Evolutionary conservation across 345 rosid genomes (phyloP), one percentile per base, ranked within the genome.

Genomic region (Psidium guajava): DNA sequence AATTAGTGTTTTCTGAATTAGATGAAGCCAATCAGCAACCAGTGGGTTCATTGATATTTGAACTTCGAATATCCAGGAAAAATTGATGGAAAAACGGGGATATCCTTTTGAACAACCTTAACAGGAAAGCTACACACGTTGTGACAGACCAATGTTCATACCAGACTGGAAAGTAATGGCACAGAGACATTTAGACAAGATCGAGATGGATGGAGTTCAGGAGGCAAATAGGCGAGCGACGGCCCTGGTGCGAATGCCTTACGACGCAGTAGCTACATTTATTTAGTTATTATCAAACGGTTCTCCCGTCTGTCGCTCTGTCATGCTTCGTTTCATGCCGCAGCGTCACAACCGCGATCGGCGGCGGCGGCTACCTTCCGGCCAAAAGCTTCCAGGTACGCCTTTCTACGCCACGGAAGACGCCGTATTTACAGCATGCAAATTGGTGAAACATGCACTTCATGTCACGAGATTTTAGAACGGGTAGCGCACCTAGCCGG

Each of bases 401-500:
- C 47, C 25, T 69, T 69, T 8, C 77, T 69, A 44, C 77, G 18
- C 77, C 77, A 21, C 9, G 77, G 47, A 32, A 64, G 77, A 64
- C 18, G 18, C 77, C 24, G 44, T 8, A 10, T 32, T 64, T 8
- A 64, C 24, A 16, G 8, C 77, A 1, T 3, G 44, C 12, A 2
- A 64, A 20, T 16, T 64, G 18, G 47, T 9, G 47, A 69, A 36
- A 52, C 10, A 36, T 4, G 24, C 47, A 36, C 3, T 18, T 69
- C 77, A 1, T 18, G 24, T 69, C 3, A 18, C 24, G 47, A 69
- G 25, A 2, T 1, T 18, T 28, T 28, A 16, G 40, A 0, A 61
- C 2, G 3, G 3, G 77, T 1, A 69, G 77, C 47, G 47, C 25
- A 95, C 99, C 97, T 96, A 84, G 97, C 97, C 52, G 89, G 95